A percentile compares a stretch with the other conserved stretches of the same genome.
phyloP scores from a whole-genome alignment of 1,284 basidiomycete genomes.

The Cutaneotrichosporon spelunceum region DNA sequence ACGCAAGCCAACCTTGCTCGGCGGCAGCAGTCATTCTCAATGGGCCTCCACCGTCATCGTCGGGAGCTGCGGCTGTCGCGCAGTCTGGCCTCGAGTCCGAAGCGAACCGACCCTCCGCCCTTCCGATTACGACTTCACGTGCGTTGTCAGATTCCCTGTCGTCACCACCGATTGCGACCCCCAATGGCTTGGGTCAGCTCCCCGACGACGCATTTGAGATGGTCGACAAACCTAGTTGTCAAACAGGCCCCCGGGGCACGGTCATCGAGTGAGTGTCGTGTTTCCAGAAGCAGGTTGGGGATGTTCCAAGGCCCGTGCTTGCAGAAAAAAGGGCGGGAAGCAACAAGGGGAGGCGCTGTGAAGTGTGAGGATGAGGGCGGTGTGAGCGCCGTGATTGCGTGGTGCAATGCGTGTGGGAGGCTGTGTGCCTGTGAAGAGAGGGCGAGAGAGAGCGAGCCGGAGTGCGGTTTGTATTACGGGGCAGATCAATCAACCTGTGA shows the following conservation, averaged over 20 bases:
- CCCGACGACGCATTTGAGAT: background rate
- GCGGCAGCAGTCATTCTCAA: background rate
- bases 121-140: background rate
- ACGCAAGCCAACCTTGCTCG: background rate
- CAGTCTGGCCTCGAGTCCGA: background rate
- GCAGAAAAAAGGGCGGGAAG: background rate
- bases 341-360: background rate
- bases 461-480: background rate
- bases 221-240: background rate
- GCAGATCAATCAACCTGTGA: background rate
- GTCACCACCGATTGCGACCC: background rate
- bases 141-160: background rate
- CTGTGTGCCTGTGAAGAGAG: background rate
- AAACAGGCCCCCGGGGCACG: background rate
- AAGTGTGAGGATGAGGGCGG: background rate
- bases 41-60: background rate
- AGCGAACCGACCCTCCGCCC: background rate
- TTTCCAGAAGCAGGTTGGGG: background rate
- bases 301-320: background rate
- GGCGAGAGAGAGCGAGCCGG: background rate
- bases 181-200: background rate
- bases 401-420: background rate
- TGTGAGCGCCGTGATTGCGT: background rate
- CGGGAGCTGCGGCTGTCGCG: background rate
- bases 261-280: background rate